A percentile compares a stretch with the other conserved stretches of the same genome.
phyloP scores from a whole-genome alignment of 495 filamentous ascomycete genomes.

The Tuber indicum region DNA sequence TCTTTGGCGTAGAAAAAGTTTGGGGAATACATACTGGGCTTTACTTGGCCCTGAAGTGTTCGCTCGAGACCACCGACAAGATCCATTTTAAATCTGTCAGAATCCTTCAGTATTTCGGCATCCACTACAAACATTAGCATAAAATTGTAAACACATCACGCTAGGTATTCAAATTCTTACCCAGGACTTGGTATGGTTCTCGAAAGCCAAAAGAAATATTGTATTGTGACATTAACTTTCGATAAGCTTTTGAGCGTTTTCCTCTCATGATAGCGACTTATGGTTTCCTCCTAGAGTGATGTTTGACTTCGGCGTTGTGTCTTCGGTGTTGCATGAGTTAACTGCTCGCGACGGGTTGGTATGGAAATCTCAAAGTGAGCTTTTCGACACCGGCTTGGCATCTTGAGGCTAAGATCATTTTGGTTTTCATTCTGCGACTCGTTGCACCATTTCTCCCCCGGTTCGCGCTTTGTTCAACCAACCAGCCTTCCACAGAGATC shows the following conservation, averaged over 20 bases:
- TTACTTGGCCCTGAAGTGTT: slow-evolving; percentile 72
- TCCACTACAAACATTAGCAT: slow-evolving; percentile 51
- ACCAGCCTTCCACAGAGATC: background rate
- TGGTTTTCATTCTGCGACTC: background rate
- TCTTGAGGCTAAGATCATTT: background rate
- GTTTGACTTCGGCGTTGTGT: background rate
- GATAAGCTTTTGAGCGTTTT: slow-evolving; percentile 90
- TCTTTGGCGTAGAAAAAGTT: background rate
- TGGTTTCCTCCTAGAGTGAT: slow-evolving; percentile 1
- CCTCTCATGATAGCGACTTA: slow-evolving; percentile 58
- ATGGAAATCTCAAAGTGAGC: background rate
- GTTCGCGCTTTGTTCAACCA: background rate
- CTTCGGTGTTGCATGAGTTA: background rate
- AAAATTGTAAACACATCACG: slow-evolving; percentile 13
- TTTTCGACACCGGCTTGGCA: background rate
- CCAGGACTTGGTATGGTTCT: slow-evolving; percentile 85
- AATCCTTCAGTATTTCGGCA: slow-evolving; percentile 68
- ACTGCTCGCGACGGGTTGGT: background rate
- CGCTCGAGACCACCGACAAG: slow-evolving; percentile 62
- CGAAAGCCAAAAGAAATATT: slow-evolving; percentile 75
- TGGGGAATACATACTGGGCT: slow-evolving; percentile 58
- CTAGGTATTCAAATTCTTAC: slow-evolving; percentile 44
- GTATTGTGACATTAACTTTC: slow-evolving; percentile 93
- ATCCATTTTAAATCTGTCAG: slow-evolving; percentile 73
- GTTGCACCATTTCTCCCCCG: background rate